Evolutionary conservation across 768 basidiomycete genomes (phyloP), one percentile per base, ranked within the genome.

Genomic region (Fomitopsis serialis): DNA sequence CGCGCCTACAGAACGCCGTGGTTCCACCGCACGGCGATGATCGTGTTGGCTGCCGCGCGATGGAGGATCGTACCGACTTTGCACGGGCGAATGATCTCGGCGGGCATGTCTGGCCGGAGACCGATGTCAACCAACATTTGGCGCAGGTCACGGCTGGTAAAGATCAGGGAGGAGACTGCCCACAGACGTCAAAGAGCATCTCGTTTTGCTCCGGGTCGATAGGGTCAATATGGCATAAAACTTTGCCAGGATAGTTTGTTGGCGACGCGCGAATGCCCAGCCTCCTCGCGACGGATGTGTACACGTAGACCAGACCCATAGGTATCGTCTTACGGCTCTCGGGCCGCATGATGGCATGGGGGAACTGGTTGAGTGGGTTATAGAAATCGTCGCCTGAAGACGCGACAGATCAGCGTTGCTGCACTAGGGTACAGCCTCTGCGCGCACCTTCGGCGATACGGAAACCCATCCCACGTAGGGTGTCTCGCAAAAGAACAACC

Each of bases 251-350:
- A 52, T 82, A 82, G 58, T 80, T 74, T 17, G 82, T 64, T 0
- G 84, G 83, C 3, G 70, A 72, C 0, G 81, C 81, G 8, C 63
- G 56, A 17, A 86, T 68, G 23, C 76, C 79, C 0, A 85, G 62
- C 32, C 79, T 73, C 15, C 74, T 72, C 17, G 75, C 75, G 42
- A 87, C 66, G 17, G 76, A 74, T 12, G 79, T 74, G 54, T 84
- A 87, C 22, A 83, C 61, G 65, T 79, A 81, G 36, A 78, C 77
- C 42, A 86, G 69, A 11, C 81, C 81, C 45, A 87, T 77, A 0
- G 84, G 84, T 42, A 86, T 74, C 0, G 81, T 77, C 22, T 65
- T 64, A 52, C 72, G 80, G 2, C 45, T 46, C 17, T 45, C 52
- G 0, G 73, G 72, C 1, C 69, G 71, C 21, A 87, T 72, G 60